Percentiles rank a stretch among this genome's conserved stretches.
Evolutionary conservation across 2,329 filamentous ascomycete genomes (phyloP).

Genomic region (Aspergillus ustus): DNA sequence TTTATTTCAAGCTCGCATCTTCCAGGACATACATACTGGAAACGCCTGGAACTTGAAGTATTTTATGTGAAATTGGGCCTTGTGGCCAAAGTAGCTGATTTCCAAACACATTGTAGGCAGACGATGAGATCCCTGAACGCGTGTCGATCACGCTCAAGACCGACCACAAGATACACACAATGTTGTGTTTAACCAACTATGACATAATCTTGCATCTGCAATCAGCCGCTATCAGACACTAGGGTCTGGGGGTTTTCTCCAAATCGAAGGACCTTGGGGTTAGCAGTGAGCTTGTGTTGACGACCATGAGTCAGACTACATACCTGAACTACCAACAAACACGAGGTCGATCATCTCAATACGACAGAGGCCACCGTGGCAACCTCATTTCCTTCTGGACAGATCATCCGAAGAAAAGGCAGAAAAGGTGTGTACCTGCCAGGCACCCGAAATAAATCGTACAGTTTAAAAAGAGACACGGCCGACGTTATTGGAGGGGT

Average conservation of each 20-base stretch:
- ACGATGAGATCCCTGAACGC: too few relatives aligned
- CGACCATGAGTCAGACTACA: too few relatives aligned
- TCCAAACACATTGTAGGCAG: too few relatives aligned
- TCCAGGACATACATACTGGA: too few relatives aligned
- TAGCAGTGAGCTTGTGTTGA: background rate
- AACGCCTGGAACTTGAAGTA: too few relatives aligned
- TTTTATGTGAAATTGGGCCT: too few relatives aligned
- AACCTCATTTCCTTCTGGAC: background rate
- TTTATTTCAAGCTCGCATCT: too few relatives aligned
- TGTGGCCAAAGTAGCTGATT: too few relatives aligned
- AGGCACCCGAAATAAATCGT: background rate
- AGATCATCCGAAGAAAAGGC: background rate
- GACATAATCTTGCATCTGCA: background rate
- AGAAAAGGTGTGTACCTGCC: background rate
- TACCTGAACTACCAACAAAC: too few relatives aligned
- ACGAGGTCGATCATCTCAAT: too few relatives aligned
- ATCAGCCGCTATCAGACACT: background rate
- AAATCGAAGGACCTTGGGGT: slow-evolving; percentile 6
- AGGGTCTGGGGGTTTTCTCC: background rate
- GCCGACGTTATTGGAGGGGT: background rate
- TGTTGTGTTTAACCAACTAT: background rate
- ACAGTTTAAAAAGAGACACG: background rate
- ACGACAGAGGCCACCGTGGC: background rate
- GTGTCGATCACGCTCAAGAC: too few relatives aligned
- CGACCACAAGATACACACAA: background rate